These are phyloP conservation scores for Thoreauomyces humboldtii DNA, from an alignment of 192 early-diverging fungal genomes.

Conservation along the genomic window DNA sequence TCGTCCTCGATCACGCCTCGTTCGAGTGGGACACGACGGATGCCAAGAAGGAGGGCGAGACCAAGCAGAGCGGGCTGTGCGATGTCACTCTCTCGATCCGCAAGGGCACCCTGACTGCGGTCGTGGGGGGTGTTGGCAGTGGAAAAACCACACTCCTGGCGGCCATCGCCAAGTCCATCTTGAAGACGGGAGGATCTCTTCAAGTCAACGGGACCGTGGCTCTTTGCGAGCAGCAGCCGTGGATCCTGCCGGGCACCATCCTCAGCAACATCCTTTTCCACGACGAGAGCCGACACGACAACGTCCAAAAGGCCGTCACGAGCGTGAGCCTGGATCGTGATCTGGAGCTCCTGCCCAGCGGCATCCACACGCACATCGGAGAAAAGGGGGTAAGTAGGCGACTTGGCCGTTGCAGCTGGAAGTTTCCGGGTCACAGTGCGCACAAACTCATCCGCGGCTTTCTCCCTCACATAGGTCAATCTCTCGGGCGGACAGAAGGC, in stretches of 20 bases:
- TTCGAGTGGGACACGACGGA: slow-evolving; percentile 26
- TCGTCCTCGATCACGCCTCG: slow-evolving; percentile 19
- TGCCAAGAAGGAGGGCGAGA: not conserved
- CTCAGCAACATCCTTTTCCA: slow-evolving; percentile 32
- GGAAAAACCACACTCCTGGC: slow-evolving; percentile 81
- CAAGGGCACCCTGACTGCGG: slow-evolving; percentile 61
- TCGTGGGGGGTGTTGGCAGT: slow-evolving; percentile 79
- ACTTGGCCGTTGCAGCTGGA: no score
- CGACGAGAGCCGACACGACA: slow-evolving; percentile 33
- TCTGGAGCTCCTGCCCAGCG: slow-evolving; percentile 29
- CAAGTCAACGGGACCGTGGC: slow-evolving; percentile 58
- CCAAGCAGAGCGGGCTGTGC: not conserved
- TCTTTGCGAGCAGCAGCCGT: slow-evolving; percentile 41
- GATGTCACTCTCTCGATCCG: slow-evolving; percentile 34
- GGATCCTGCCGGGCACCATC: slow-evolving; percentile 39
- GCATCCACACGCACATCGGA: slow-evolving; percentile 40
- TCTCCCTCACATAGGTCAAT: no score
- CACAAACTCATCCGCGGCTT: no score
- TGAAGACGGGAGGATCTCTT: slow-evolving; percentile 51
- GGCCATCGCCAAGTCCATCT: slow-evolving; percentile 78
- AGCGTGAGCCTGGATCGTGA: slow-evolving; percentile 32
- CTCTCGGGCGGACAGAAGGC: slow-evolving; percentile 45
- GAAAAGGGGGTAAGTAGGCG: slow-evolving; percentile 54
- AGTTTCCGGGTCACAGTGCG: no score
- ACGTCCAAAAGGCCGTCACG: slow-evolving; percentile 3